Percentiles rank a stretch among this genome's conserved stretches.
phyloP scores from a whole-genome alignment of 2,329 filamentous ascomycete genomes.

The Aspergillus brasiliensis region DNA sequence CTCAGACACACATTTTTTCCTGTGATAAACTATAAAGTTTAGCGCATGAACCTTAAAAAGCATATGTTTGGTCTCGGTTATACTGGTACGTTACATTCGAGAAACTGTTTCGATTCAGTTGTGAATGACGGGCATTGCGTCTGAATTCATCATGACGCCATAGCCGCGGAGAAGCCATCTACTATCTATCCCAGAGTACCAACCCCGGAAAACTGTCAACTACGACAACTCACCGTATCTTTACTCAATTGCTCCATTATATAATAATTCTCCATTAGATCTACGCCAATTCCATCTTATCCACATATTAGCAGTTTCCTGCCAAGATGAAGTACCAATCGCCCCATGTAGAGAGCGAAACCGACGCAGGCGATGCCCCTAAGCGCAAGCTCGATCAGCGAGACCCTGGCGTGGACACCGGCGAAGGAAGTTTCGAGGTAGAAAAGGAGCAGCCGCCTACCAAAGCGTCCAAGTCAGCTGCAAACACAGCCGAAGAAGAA shows the following conservation, averaged over 20 bases:
- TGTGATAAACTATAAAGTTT: too few species aligned
- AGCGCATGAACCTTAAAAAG: too few species aligned
- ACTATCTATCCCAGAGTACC: neutral
- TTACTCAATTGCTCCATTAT: neutral
- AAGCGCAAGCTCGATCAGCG: slow-evolving; percentile 23
- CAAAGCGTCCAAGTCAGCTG: slow-evolving; percentile 15
- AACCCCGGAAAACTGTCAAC: neutral
- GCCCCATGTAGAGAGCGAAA: slow-evolving; percentile 25
- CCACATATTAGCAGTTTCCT: neutral
- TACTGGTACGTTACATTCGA: neutral
- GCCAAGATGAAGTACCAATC: slow-evolving; percentile 24
- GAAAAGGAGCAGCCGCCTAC: slow-evolving; percentile 17
- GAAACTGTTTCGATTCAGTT: neutral
- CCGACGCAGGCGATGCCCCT: slow-evolving; percentile 12
- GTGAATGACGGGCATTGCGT: neutral
- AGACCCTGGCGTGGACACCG: neutral
- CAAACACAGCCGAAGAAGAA: slow-evolving; percentile 4
- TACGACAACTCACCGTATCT: neutral
- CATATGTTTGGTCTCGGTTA: neutral
- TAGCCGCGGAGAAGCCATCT: neutral
- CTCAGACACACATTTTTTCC: too few species aligned
- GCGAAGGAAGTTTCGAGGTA: slow-evolving; percentile 3
- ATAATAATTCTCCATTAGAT: neutral
- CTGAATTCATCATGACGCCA: slow-evolving; percentile 12
- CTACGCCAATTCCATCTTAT: neutral